Conservation (phyloP, 495 filamentous ascomycete species). For the Daldinia caldariorum region DNA sequence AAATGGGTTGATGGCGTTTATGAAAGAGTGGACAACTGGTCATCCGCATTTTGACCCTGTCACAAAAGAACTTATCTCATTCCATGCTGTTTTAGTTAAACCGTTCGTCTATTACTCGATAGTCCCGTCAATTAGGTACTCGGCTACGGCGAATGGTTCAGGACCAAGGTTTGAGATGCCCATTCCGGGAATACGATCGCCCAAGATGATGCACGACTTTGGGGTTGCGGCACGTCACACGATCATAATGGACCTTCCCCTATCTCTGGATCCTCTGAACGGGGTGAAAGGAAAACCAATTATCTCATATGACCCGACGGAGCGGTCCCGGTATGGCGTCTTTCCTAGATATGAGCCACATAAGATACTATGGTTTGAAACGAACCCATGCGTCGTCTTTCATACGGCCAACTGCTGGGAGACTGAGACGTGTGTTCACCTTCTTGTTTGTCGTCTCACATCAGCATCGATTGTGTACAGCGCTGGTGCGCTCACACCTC, state of each 20-base stretch:
- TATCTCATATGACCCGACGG: slow-evolving; percentile 62
- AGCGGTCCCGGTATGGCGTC: slow-evolving; percentile 67
- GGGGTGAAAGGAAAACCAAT: slow-evolving; percentile 62
- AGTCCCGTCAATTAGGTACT: slow-evolving; percentile 49
- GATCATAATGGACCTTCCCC: slow-evolving; percentile 71
- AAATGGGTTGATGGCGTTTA: slow-evolving; percentile 60
- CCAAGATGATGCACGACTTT: slow-evolving; percentile 79
- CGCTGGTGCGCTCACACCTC: slow-evolving; percentile 64
- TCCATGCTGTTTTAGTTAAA: slow-evolving; percentile 66
- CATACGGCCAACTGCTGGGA: slow-evolving; percentile 77
- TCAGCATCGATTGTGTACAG: slow-evolving; percentile 67
- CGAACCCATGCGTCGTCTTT: slow-evolving; percentile 69
- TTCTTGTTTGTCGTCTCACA: slow-evolving; percentile 70
- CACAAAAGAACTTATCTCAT: slow-evolving; percentile 70
- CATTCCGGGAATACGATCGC: slow-evolving; percentile 65
- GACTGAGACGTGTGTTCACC: slow-evolving; percentile 58
- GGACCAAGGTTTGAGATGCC: slow-evolving; percentile 29
- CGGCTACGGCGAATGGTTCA: slow-evolving; percentile 24
- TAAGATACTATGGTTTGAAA: slow-evolving; percentile 70
- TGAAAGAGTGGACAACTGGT: slow-evolving; percentile 74
- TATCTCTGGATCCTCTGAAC: slow-evolving; percentile 69
- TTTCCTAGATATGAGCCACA: slow-evolving; percentile 68
- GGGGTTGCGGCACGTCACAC: slow-evolving; percentile 68
- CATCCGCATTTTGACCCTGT: slow-evolving; percentile 70
- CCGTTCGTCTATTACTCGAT: slow-evolving; percentile 75